Conservation (phyloP, 371 early-diverging fungal genomes). For the Rhizopus stolonifer region DNA sequence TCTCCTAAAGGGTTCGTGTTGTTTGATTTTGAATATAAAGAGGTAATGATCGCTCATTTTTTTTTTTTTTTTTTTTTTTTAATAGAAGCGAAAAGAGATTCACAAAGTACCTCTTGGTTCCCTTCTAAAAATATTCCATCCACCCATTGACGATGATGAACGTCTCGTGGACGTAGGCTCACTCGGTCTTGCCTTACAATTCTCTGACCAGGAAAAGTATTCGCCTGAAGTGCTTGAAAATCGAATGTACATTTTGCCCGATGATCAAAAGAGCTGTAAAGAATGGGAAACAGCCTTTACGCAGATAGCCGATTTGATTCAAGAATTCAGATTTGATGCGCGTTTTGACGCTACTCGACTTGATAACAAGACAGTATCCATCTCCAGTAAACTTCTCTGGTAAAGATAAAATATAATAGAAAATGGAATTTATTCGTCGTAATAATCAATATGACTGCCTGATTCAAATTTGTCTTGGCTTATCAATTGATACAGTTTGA, state of each 20-base stretch:
- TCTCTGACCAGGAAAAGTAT: constrained; percentile 20
- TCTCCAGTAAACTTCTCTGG: constrained; percentile 23
- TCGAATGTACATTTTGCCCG: constrained; percentile 49
- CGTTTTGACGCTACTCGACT: constrained; percentile 11
- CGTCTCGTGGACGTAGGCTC: constrained; percentile 45
- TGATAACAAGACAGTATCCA: constrained; percentile 2
- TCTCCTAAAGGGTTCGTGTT: constrained; percentile 32
- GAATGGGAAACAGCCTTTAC: constrained; percentile 40
- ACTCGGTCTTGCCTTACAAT: constrained; percentile 42
- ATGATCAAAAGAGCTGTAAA: constrained; percentile 22
- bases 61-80: not conserved
- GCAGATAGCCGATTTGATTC: constrained; percentile 16
- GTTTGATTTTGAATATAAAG: constrained; percentile 51
- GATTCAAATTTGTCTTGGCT: constrained; percentile 58
- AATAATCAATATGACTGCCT: constrained; percentile 85
- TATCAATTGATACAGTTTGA: constrained; percentile 57
- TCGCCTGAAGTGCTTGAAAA: constrained; percentile 27
- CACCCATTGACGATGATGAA: constrained; percentile 46
- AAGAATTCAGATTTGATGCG: constrained; percentile 20
- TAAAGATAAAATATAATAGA: constrained; percentile 2
- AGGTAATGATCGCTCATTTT: constrained; percentile 15
- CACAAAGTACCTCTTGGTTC: constrained; percentile 35
- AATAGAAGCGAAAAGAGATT: constrained; percentile 27
- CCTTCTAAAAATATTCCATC: constrained; percentile 33
- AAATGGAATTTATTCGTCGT: constrained; percentile 43